phyloP scores from a whole-genome alignment of 1,139 yeast species.

The Williopsis jadinii region DNA sequence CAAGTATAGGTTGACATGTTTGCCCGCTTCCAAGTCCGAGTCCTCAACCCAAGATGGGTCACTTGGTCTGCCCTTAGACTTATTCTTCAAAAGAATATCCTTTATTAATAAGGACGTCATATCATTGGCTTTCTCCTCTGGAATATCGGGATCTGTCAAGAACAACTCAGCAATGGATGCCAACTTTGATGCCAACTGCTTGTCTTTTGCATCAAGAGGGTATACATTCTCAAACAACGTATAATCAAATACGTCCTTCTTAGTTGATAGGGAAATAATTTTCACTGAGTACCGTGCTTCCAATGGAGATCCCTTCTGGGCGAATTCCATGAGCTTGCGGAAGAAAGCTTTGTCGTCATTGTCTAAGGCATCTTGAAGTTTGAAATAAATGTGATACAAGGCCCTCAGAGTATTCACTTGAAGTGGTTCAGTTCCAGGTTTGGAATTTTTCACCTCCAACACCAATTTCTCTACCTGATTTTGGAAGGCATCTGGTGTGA shows the following conservation, averaged over 20 bases:
- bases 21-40: constrained; percentile 30
- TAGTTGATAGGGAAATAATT: constrained; percentile 42
- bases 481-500: constrained; percentile 59
- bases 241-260: constrained; percentile 33
- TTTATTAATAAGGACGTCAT: constrained; percentile 56
- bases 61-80: constrained; percentile 22
- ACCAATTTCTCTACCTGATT: constrained; percentile 50
- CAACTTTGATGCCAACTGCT: constrained; percentile 46
- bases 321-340: constrained; percentile 36
- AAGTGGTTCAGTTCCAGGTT: constrained; percentile 20
- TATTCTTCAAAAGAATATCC: constrained; percentile 49
- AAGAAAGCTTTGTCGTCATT: constrained; percentile 29
- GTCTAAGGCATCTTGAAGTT: constrained; percentile 24
- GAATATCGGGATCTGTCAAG: constrained; percentile 39
- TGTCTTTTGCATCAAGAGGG: constrained; percentile 39
- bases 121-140: constrained; percentile 50
- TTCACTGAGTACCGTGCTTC: constrained; percentile 66
- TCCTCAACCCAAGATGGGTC: constrained; percentile 46
- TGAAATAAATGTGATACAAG: constrained; percentile 49
- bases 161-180: constrained; percentile 59
- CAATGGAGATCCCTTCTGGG: constrained; percentile 45
- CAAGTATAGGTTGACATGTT: constrained; percentile 29
- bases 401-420: constrained; percentile 45
- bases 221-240: constrained; percentile 37
- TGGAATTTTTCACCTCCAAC: constrained; percentile 29